Evolutionary conservation across 805 yeast species (phyloP), one percentile per base, ranked within the genome.

Genomic region (Yarrowia sp.): DNA sequence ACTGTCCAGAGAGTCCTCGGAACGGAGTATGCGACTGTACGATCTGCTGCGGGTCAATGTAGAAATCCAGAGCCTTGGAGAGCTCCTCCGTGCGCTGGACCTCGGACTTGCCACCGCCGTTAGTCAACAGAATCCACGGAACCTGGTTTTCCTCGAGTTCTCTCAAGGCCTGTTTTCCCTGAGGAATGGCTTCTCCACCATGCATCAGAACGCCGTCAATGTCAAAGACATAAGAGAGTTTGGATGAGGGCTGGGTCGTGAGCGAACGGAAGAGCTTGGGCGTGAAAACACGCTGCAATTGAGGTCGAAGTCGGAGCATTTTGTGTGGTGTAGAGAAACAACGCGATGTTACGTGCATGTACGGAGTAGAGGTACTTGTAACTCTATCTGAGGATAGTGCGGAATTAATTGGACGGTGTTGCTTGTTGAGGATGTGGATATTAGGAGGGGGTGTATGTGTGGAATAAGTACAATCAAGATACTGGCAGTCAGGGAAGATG

Each of bases 11-110:
- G 58, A 88, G 74, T 0, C 85, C 80, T 66, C 81, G 81, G 79
- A 86, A 84, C 0, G 97, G 97, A 0, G 97, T 90, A 71, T 92
- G 97, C 38, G 93, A 84, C 72, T 88, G 96, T 16, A 92, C 84
- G 44, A 92, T 77, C 68, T 91, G 97, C 44, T 77, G 72, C 2
- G 84, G 80, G 1, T 70, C 68, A 2, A 71, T 71, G 18, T 63
- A 59, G 22, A 77, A 75, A 7, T 75, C 78, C 60, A 87, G 72
- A 33, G 73, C 73, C 8, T 75, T 68, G 1, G 84, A 78, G 3
- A 89, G 71, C 32, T 78, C 80, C 2, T 77, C 75, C 1, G 84
- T 83, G 44, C 96, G 76, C n/a, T 77, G 79, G 5, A 68, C 64
- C 69, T 91, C 97, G 12, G 81, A 73, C 31, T 80, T 80, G 1